Evolutionary conservation across 2,329 filamentous ascomycete species (phyloP).

Genomic region (Chaetomium globosum): DNA sequence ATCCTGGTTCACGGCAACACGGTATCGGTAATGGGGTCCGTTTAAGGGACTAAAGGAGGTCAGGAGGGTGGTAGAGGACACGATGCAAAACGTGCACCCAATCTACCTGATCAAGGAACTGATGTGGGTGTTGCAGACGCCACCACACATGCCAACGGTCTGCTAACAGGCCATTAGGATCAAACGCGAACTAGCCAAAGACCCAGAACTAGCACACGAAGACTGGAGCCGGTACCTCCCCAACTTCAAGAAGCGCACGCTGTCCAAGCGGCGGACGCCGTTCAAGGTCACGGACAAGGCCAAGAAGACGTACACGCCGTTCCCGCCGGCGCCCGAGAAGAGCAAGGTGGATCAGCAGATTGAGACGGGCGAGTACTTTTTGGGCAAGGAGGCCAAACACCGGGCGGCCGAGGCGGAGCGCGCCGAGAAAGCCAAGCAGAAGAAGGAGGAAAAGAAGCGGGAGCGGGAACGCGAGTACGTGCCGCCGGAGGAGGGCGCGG

Average conservation of each 20-base stretch:
- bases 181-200: constrained; percentile 33
- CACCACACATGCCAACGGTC: neutral
- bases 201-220: constrained; percentile 72
- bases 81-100: constrained; percentile 95
- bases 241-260: constrained; percentile 92
- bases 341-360: constrained; percentile 98
- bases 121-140: constrained; percentile 28
- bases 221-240: constrained; percentile 96
- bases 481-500: constrained; percentile 74
- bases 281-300: constrained; percentile 87
- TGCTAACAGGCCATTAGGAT: constrained; percentile 30
- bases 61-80: constrained; percentile 85
- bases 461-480: constrained; percentile 85
- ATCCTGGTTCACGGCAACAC: constrained; percentile 97
- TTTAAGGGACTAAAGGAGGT: constrained; percentile 95
- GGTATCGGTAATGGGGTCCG: constrained; percentile 84
- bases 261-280: constrained; percentile 81
- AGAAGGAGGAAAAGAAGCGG: constrained; percentile 84
- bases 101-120: constrained; percentile 66
- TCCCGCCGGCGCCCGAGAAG: constrained; percentile 96
- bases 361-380: constrained; percentile 95
- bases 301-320: constrained; percentile 95
- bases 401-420: constrained; percentile 76
- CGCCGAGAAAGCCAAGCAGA: constrained; percentile 80
- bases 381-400: constrained; percentile 91